Evolutionary conservation across 768 basidiomycete genomes (phyloP).

Genomic region (Panellus pusillus): DNA sequence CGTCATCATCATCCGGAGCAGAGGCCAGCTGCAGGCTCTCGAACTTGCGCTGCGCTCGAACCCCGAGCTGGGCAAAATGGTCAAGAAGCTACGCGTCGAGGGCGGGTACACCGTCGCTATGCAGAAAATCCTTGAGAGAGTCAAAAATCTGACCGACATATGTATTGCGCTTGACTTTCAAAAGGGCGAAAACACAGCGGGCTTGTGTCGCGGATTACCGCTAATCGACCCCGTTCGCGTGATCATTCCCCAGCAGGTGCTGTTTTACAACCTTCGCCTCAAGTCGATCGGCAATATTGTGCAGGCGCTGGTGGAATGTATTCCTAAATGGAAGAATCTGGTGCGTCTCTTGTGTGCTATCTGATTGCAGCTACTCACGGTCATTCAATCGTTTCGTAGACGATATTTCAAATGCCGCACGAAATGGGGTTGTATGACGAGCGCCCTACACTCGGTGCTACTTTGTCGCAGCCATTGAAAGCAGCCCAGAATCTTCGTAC

Average conservation of each 20-base stretch:
- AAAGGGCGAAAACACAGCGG: neutral
- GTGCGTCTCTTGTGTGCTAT: neutral
- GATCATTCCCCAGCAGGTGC: neutral
- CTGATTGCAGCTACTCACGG: too few relatives aligned
- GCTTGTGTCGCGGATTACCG: constrained; percentile 1
- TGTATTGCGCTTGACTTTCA: neutral
- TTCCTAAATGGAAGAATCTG: constrained; percentile 3
- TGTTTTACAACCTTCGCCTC: too few relatives aligned
- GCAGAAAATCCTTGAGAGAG: constrained; percentile 4
- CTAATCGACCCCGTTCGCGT: constrained; percentile 1
- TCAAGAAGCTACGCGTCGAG: constrained; percentile 16
- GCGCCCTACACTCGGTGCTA: too few relatives aligned
- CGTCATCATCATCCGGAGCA: constrained; percentile 6
- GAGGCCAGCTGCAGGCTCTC: constrained; percentile 5
- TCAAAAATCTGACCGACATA: constrained; percentile 3
- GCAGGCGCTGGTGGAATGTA: neutral
- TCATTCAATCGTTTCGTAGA: neutral
- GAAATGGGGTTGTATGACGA: neutral
- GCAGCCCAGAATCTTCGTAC: neutral
- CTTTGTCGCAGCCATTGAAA: neutral
- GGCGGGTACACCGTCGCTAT: constrained; percentile 8
- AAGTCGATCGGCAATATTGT: neutral
- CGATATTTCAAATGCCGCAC: neutral
- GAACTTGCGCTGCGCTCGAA: neutral
- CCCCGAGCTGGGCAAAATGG: constrained; percentile 4